Percentiles rank a stretch among this genome's conserved stretches.
phyloP scores from a whole-genome alignment of 2,329 filamentous ascomycete genomes.

The Sarocladium brachiariae region DNA sequence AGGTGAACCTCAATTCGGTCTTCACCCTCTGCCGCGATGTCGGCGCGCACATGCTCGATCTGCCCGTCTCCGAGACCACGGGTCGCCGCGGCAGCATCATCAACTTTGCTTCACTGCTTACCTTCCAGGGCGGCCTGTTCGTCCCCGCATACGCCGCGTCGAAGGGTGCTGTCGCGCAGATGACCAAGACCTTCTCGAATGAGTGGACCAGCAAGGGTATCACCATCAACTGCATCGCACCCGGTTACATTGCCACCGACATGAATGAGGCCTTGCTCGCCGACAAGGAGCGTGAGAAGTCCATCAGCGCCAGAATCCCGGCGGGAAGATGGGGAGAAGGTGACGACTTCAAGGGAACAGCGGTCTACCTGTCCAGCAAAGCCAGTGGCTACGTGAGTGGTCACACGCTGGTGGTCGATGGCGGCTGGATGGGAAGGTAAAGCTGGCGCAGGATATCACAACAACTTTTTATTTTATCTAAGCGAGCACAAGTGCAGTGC shows the following conservation, averaged over 20 bases:
- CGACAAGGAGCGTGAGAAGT: slow-evolving; percentile 60
- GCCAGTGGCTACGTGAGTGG: slow-evolving; percentile 79
- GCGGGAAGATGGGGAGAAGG: slow-evolving; percentile 76
- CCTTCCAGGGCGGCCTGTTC: slow-evolving; percentile 81
- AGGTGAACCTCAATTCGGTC: slow-evolving; percentile 79
- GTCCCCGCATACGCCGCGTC: slow-evolving; percentile 82
- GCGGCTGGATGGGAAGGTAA: slow-evolving; percentile 89
- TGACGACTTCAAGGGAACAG: slow-evolving; percentile 81
- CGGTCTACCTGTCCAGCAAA: slow-evolving; percentile 68
- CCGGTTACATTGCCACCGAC: slow-evolving; percentile 87
- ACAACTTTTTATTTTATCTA: too few relatives aligned
- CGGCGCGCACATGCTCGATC: slow-evolving; percentile 68
- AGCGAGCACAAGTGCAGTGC: not conserved
- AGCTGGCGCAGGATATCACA: not conserved
- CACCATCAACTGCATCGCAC: slow-evolving; percentile 81
- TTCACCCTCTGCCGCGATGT: slow-evolving; percentile 74
- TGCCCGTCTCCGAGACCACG: slow-evolving; percentile 37
- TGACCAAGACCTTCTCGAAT: slow-evolving; percentile 80
- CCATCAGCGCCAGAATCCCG: slow-evolving; percentile 75
- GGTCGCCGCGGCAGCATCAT: slow-evolving; percentile 66
- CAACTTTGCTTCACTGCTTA: slow-evolving; percentile 76
- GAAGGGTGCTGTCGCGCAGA: slow-evolving; percentile 78
- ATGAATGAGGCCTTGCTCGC: slow-evolving; percentile 83
- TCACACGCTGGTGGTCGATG: slow-evolving; percentile 77
- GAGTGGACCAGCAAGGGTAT: slow-evolving; percentile 78